phyloP scores from a whole-genome alignment of 164 flowering plant genomes.

The Macadamia integrifolia region DNA sequence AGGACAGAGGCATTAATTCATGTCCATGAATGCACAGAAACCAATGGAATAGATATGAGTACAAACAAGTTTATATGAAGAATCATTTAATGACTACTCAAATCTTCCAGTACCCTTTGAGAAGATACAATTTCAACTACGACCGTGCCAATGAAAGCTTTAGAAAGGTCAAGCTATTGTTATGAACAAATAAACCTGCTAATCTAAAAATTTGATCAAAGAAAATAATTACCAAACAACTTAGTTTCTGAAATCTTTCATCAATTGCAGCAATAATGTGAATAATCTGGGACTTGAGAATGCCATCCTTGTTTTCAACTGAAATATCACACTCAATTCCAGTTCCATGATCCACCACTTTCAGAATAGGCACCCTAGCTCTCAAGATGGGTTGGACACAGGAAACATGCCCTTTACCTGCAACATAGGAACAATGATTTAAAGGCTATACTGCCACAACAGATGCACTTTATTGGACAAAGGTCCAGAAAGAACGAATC shows the following conservation, averaged over 20 bases:
- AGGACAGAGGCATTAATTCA: background rate
- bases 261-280: constrained; percentile 51
- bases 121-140: background rate
- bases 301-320: constrained; percentile 63
- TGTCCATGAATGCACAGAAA: background rate
- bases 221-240: constrained; percentile 44
- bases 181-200: background rate
- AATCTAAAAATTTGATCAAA: background rate
- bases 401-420: constrained; percentile 47
- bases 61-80: background rate
- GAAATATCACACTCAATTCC: constrained; percentile 72
- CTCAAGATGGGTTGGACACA: constrained; percentile 41
- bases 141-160: too few relatives aligned
- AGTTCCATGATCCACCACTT: constrained; percentile 52
- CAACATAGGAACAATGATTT: constrained; percentile 1
- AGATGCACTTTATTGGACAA: background rate
- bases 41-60: too few relatives aligned
- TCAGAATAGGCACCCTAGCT: constrained; percentile 71
- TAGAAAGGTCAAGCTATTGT: too few relatives aligned
- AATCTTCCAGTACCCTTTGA: too few relatives aligned
- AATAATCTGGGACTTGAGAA: constrained; percentile 50
- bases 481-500: background rate
- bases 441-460: background rate
- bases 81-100: background rate
- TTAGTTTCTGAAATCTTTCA: constrained; percentile 57